Base-by-base conservation (phyloP, 1,139 yeast genomes). In the Diutina siamensis region DNA sequence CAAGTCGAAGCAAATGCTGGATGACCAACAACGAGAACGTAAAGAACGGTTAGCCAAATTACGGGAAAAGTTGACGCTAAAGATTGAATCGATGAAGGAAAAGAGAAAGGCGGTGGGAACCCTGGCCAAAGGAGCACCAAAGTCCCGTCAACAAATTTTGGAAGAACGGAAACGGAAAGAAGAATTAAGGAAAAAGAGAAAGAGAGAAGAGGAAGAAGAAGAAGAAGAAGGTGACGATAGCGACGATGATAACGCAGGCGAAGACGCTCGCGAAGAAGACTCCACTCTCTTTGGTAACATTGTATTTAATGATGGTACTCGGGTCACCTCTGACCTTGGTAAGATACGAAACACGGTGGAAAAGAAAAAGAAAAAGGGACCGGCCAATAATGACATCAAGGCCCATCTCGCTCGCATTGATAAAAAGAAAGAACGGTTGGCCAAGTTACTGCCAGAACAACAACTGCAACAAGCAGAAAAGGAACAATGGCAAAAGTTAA, bases 91-190 rank as follows among this genome's bases (percentile, higher is more conserved):
- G 27, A 60, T 92, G 63, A 78, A 80, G 53, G 92, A 83, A 49
- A 84, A 78, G 62, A 78, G 99, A 57, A 89, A 83, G 57, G 98
- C 97, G 0, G 94, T 94, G 1, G 97, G 97, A 1, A 68, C 92
- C 0, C 82, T 78, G 42, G 79, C 72, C 15, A 71, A 74, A 3
- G 95, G 95, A 25, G 94, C 95, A 0, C 92, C 94, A 12, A 74
- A 81, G 49, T 81, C 89, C 2, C 72, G 94, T 59, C 88, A 83
- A 51, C 86, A 83, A 48, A 82, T 83, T 44, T 63, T 83, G 50
- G 83, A 74, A 46, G 88, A 76, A 51, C 62, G 76, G 44, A 70
- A 68, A 52, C 60, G 60, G 46, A 69, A 65, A 52, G 71, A 65
- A 19, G 67, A 76, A 60, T 55, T 68, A 72, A 72, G 57, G 62